These are phyloP conservation scores for Alternaria viburni DNA, from an alignment of 2,329 filamentous ascomycete genomes.

Conservation along the genomic window DNA sequence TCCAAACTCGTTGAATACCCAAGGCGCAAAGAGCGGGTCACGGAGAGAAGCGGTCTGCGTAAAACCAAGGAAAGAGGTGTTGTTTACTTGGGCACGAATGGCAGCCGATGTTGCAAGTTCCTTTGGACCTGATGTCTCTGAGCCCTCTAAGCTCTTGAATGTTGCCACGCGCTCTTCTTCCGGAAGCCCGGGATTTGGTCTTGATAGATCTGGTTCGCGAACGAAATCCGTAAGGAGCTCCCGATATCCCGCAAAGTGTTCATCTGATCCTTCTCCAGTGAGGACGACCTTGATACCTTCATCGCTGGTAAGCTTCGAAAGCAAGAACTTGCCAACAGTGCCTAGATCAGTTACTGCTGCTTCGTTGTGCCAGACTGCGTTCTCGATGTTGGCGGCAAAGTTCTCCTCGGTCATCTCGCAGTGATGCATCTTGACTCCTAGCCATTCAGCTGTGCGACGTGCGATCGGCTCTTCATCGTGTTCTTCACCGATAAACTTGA, in stretches of 20 bases:
- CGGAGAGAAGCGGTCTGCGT: slow-evolving; percentile 16
- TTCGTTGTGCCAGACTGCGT: slow-evolving; percentile 55
- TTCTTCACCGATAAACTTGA: slow-evolving; percentile 59
- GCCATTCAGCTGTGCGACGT: slow-evolving; percentile 55
- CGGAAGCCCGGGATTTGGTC: slow-evolving; percentile 9
- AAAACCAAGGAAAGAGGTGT: slow-evolving; percentile 20
- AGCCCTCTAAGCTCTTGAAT: slow-evolving; percentile 14
- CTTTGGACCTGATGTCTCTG: slow-evolving; percentile 12
- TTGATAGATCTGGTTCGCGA: slow-evolving; percentile 53
- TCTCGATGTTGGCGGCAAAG: slow-evolving; percentile 53
- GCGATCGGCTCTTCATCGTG: slow-evolving; percentile 52
- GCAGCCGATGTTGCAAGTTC: slow-evolving; percentile 19
- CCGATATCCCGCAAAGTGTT: slow-evolving; percentile 62
- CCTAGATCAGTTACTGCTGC: slow-evolving; percentile 59
- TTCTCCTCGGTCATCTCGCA: slow-evolving; percentile 48
- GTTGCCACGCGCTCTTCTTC: slow-evolving; percentile 18
- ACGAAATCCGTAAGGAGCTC: slow-evolving; percentile 57
- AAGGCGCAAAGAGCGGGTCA: slow-evolving; percentile 14
- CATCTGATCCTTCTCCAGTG: slow-evolving; percentile 61
- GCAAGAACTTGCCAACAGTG: slow-evolving; percentile 58
- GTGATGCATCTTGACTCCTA: slow-evolving; percentile 56
- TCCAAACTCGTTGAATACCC: slow-evolving; percentile 19
- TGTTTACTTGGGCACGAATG: slow-evolving; percentile 21
- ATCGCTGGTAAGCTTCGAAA: slow-evolving; percentile 55
- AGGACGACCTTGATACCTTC: slow-evolving; percentile 62